Conservation (phyloP, 2,329 filamentous ascomycete species). For the Rutstroemia sp. region DNA sequence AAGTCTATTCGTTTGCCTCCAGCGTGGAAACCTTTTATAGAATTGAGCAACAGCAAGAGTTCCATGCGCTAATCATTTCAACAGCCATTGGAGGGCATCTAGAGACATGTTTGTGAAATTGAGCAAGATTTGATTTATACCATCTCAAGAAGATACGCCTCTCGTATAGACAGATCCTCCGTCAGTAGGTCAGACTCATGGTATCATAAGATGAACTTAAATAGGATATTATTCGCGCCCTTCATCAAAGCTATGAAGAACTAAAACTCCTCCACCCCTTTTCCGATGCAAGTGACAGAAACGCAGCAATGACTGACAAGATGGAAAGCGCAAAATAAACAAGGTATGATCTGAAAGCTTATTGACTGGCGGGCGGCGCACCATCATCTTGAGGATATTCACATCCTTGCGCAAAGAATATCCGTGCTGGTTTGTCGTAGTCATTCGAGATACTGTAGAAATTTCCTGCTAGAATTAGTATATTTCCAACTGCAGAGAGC, state of each 20-base stretch:
- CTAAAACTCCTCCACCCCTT: neutral
- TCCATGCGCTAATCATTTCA: neutral
- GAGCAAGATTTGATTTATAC: neutral
- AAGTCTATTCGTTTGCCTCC: neutral
- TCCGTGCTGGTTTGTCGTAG: constrained; percentile 59
- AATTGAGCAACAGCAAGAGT: neutral
- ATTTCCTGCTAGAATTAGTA: constrained; percentile 57
- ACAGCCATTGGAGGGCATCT: no score
- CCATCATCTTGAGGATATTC: constrained; percentile 32
- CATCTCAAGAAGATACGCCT: neutral
- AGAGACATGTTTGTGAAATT: no score
- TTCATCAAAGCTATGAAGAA: neutral
- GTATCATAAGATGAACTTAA: constrained; percentile 6
- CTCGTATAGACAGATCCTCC: neutral
- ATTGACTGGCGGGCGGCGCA: neutral
- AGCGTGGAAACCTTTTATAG: neutral
- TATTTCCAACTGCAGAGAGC: neutral
- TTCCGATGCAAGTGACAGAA: neutral
- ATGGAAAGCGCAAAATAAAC: neutral
- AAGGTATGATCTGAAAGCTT: no score
- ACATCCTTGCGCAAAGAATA: constrained; percentile 92
- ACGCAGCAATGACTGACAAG: neutral
- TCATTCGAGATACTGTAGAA: constrained; percentile 88
- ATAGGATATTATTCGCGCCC: neutral
- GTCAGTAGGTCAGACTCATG: constrained; percentile 4